phyloP scores from a whole-genome alignment of 1,284 basidiomycete species.

The Clitocybe nebularis region DNA sequence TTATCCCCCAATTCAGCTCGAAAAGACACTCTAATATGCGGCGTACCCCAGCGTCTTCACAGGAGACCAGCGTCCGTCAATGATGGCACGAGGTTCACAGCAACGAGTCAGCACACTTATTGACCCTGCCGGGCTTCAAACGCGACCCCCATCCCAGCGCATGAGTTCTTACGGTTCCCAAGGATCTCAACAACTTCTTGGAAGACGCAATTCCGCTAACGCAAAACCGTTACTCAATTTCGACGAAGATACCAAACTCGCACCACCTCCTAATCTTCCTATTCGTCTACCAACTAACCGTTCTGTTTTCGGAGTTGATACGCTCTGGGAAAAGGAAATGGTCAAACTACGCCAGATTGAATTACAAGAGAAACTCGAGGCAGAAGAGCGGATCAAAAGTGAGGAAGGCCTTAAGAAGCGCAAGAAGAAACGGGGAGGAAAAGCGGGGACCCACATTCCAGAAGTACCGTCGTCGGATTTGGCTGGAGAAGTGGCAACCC shows the following conservation, averaged over 20 bases:
- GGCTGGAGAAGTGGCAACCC: conserved; percentile 10
- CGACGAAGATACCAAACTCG: conserved; percentile 41
- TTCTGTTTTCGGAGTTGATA: conserved; percentile 83
- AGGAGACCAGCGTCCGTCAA: conserved; percentile 76
- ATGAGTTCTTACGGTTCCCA: conserved; percentile 39
- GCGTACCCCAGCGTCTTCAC: conserved; percentile 57
- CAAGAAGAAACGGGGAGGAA: conserved; percentile 39
- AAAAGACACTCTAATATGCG: too few relatives aligned
- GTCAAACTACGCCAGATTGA: conserved; percentile 71
- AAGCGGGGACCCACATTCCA: conserved; percentile 17
- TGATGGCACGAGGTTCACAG: conserved; percentile 68
- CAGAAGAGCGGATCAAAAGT: conserved; percentile 45
- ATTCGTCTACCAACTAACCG: conserved; percentile 39
- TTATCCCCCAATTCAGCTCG: too few relatives aligned
- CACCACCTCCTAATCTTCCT: conserved; percentile 23
- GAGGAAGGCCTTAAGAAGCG: conserved; percentile 38
- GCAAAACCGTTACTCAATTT: conserved; percentile 60
- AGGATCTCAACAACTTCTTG: conserved; percentile 30
- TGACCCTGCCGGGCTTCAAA: conserved; percentile 58
- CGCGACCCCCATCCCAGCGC: conserved; percentile 40
- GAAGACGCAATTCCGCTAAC: conserved; percentile 45
- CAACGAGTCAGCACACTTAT: conserved; percentile 64
- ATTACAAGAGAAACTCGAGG: conserved; percentile 51
- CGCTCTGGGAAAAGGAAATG: conserved; percentile 77
- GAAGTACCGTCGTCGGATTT: conserved; percentile 11